Evolutionary conservation across 2,329 filamentous ascomycete genomes (phyloP).

Genomic region (Exophiala calicioides): DNA sequence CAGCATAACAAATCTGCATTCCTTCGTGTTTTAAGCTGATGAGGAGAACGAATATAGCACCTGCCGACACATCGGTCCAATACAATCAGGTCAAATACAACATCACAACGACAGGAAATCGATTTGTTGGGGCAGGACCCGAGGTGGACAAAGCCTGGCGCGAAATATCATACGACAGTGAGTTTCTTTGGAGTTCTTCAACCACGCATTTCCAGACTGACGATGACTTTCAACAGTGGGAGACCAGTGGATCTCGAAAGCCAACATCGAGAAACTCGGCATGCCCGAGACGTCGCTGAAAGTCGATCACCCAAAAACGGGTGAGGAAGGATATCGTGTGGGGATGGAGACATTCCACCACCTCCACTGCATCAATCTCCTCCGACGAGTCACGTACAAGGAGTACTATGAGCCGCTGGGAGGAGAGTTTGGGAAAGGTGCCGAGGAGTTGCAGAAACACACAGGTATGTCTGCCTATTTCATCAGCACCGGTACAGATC

Average conservation of each 20-base stretch:
- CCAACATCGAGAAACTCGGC: conserved; percentile 56
- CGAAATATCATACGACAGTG: conserved; percentile 52
- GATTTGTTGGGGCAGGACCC: conserved; percentile 58
- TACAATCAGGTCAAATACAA: conserved; percentile 56
- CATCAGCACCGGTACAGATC: conserved; percentile 36
- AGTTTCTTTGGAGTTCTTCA: too few species aligned
- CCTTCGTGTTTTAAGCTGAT: conserved; percentile 19
- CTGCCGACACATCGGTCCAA: conserved; percentile 49
- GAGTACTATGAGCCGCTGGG: conserved; percentile 45
- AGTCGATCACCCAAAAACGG: conserved; percentile 58
- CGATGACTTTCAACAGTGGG: conserved; percentile 42
- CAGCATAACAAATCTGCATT: too few species aligned
- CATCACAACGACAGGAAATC: conserved; percentile 43
- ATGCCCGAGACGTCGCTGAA: conserved; percentile 56
- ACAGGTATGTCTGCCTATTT: conserved; percentile 57
- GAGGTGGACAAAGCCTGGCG: conserved; percentile 62
- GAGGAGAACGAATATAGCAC: conserved; percentile 32
- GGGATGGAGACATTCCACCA: conserved; percentile 62
- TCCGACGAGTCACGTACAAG: conserved; percentile 52
- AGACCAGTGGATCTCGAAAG: conserved; percentile 60
- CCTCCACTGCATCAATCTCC: conserved; percentile 54
- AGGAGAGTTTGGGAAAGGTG: conserved; percentile 51
- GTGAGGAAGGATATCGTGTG: conserved; percentile 60
- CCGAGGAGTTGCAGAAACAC: conserved; percentile 48
- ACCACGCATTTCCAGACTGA: neutral